Conservation (phyloP, 1,284 basidiomycete species). For the Chalciporus sp. region DNA sequence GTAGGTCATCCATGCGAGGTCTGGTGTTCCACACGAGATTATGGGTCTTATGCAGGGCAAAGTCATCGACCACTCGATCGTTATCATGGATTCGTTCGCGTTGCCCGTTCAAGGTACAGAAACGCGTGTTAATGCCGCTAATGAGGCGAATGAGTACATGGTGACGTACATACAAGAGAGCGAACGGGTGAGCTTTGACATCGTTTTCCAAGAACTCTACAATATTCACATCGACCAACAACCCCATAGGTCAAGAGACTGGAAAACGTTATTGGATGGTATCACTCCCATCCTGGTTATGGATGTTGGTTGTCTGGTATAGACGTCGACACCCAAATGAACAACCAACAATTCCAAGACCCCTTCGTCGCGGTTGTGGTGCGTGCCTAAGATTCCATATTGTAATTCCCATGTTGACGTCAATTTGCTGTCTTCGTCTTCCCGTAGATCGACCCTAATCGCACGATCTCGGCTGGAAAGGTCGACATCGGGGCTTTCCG, state of each 20-base stretch:
- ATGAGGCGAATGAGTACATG: constrained; percentile 99
- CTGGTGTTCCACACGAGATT: constrained; percentile 96
- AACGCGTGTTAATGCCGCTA: constrained; percentile 95
- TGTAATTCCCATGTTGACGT: background rate
- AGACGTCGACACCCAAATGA: constrained; percentile 94
- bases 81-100: constrained; percentile 96
- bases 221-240: background rate
- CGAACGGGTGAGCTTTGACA: constrained; percentile 58
- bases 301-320: constrained; percentile 98
- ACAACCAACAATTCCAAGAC: constrained; percentile 93
- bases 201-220: background rate
- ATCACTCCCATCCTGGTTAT: constrained; percentile 97
- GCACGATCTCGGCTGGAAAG: constrained; percentile 96
- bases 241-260: constrained; percentile 67
- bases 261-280: constrained; percentile 97
- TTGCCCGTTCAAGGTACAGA: constrained; percentile 99
- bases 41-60: constrained; percentile 99
- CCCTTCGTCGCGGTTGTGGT: constrained; percentile 98
- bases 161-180: constrained; percentile 86
- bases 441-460: constrained; percentile 93
- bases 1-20: constrained; percentile 96
- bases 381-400: constrained; percentile 35
- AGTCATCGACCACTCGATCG: constrained; percentile 82
- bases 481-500: constrained; percentile 99
- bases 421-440: background rate